phyloP scores from a whole-genome alignment of 2,329 filamentous ascomycete genomes.

The Ascomycota sp. region DNA sequence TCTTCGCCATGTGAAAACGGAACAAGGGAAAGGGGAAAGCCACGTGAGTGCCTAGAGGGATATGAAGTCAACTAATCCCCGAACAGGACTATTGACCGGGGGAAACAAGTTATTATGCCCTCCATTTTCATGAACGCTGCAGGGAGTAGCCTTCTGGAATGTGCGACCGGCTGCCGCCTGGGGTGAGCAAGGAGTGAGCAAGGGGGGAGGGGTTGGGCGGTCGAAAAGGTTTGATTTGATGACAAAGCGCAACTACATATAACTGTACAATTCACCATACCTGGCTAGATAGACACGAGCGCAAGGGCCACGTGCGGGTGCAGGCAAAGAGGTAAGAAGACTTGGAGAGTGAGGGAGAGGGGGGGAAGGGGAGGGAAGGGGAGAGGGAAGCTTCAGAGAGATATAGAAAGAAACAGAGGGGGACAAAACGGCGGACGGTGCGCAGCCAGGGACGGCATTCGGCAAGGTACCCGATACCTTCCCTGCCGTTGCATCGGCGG shows the following conservation, averaged over 20 bases:
- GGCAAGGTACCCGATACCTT: neutral
- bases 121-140: too few relatives aligned
- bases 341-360: neutral
- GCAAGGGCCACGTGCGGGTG: neutral
- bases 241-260: neutral
- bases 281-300: too few relatives aligned
- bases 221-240: neutral
- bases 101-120: too few relatives aligned
- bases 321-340: neutral
- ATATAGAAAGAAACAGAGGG: neutral
- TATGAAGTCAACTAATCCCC: too few relatives aligned
- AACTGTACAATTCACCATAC: too few relatives aligned
- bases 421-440: neutral
- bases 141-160: too few relatives aligned
- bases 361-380: too few relatives aligned
- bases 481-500: too few relatives aligned
- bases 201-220: neutral
- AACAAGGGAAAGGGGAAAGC: neutral
- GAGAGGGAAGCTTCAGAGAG: neutral
- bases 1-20: neutral
- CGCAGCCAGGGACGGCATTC: neutral
- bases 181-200: too few relatives aligned
- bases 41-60: too few relatives aligned
- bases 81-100: too few relatives aligned
- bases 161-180: too few relatives aligned